Conservation (phyloP, 2,329 filamentous ascomycete genomes). For the Fusarium verrucosum region DNA sequence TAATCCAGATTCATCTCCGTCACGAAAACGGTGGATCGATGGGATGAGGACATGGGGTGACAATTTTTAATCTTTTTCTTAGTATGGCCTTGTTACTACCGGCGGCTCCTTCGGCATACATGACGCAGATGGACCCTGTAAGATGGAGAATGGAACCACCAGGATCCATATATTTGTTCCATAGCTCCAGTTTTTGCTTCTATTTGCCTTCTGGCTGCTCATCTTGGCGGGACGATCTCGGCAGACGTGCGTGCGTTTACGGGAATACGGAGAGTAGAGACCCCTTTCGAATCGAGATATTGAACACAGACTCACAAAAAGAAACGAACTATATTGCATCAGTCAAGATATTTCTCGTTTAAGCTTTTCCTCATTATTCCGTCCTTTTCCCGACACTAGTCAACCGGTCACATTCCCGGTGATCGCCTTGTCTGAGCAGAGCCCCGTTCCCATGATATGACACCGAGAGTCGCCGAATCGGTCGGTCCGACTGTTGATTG, state of each 20-base stretch:
- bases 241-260: constrained; percentile 9
- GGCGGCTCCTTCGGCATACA: constrained; percentile 18
- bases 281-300: not conserved
- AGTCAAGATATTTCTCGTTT: not conserved
- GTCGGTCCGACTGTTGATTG: constrained; percentile 29
- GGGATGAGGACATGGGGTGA: constrained; percentile 14
- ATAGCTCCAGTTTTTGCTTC: constrained; percentile 31
- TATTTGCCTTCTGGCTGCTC: constrained; percentile 16
- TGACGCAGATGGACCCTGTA: constrained; percentile 28
- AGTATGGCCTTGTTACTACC: constrained; percentile 13
- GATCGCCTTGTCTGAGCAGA: constrained; percentile 24
- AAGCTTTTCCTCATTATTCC: not conserved
- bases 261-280: not conserved
- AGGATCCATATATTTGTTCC: constrained; percentile 18
- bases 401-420: constrained; percentile 28
- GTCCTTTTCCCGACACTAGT: constrained; percentile 7
- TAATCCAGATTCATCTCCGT: constrained; percentile 34
- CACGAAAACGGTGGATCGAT: constrained; percentile 31
- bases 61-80: not conserved
- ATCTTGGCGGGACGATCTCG: constrained; percentile 33
- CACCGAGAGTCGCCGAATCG: constrained; percentile 30
- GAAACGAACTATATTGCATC: not conserved
- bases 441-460: constrained; percentile 28
- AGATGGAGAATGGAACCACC: constrained; percentile 10
- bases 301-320: not conserved